phyloP scores from a whole-genome alignment of 352 stramenopile species.

The Sclerospora graminicola region DNA sequence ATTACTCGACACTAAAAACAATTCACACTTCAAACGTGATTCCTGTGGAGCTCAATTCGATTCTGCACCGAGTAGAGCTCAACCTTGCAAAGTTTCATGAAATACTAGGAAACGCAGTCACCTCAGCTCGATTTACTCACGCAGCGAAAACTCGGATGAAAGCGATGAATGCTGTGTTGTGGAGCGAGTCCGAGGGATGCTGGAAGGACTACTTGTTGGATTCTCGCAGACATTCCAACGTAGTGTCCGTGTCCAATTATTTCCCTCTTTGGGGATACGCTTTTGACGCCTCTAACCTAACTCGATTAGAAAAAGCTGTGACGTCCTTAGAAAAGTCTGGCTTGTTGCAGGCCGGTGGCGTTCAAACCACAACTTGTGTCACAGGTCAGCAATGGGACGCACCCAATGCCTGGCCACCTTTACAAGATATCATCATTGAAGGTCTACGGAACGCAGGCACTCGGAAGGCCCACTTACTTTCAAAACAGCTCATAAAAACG shows the following conservation, averaged over 20 bases:
- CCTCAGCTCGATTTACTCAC: conserved; percentile 17
- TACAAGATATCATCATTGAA: conserved; percentile 76
- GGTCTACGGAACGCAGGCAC: conserved; percentile 40
- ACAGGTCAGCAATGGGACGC: conserved; percentile 83
- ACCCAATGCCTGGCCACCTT: conserved; percentile 75
- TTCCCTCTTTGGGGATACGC: conserved; percentile 63
- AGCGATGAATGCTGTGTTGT: conserved; percentile 64
- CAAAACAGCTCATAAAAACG: conserved; percentile 33
- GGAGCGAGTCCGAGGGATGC: conserved; percentile 32
- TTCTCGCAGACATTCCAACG: conserved; percentile 25
- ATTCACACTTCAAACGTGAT: conserved; percentile 57
- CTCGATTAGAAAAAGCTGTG: conserved; percentile 32
- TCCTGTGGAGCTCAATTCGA: conserved; percentile 80
- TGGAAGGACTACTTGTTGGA: conserved; percentile 76
- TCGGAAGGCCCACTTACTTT: conserved; percentile 26
- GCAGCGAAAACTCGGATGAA: conserved; percentile 15
- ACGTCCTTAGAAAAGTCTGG: conserved; percentile 37
- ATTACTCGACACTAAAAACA: conserved; percentile 25
- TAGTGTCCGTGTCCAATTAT: conserved; percentile 56
- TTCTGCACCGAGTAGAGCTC: conserved; percentile 65
- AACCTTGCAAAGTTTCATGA: conserved; percentile 56
- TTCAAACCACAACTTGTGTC: conserved; percentile 51
- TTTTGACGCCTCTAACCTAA: conserved; percentile 34
- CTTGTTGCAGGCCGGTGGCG: conserved; percentile 47
- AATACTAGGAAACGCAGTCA: conserved; percentile 24